These are phyloP conservation scores for Fraxinus excelsior DNA, from an alignment of 257 asterid genomes.

Conservation along the genomic window DNA sequence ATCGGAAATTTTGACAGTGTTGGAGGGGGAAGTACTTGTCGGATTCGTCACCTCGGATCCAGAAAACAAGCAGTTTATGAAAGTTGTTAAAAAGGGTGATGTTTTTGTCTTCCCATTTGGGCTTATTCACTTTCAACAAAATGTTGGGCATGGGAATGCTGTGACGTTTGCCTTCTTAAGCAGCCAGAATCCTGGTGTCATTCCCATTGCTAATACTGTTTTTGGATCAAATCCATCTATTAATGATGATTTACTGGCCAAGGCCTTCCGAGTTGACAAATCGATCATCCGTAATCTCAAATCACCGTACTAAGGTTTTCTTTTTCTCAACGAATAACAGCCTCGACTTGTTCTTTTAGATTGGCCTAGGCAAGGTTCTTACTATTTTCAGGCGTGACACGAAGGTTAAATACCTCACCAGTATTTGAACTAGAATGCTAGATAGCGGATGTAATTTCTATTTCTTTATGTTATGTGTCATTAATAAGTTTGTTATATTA, in stretches of 20 bases:
- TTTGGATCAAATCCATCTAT: conserved; percentile 45
- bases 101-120: conserved; percentile 50
- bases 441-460: too few relatives aligned
- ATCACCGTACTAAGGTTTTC: conserved; percentile 18
- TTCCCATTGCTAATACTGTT: conserved; percentile 42
- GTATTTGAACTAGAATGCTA: too few relatives aligned
- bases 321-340: background rate
- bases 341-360: background rate
- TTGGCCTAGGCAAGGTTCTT: background rate
- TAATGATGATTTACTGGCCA: conserved; percentile 35
- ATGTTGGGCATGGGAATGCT: conserved; percentile 34
- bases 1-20: conserved; percentile 41
- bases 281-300: conserved; percentile 31
- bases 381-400: background rate
- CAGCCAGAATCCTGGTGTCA: conserved; percentile 51
- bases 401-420: too few relatives aligned
- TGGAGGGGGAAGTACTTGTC: conserved; percentile 41
- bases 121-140: conserved; percentile 53
- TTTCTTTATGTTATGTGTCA: too few relatives aligned
- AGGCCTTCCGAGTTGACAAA: conserved; percentile 35
- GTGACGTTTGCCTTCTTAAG: conserved; percentile 47
- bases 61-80: conserved; percentile 38
- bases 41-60: conserved; percentile 58
- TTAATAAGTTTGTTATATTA: too few relatives aligned
- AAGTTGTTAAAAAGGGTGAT: conserved; percentile 40